A percentile compares a stretch with the other conserved stretches of the same genome.
phyloP scores from a whole-genome alignment of 768 basidiomycete species.

The Tricholoma flavovirens region DNA sequence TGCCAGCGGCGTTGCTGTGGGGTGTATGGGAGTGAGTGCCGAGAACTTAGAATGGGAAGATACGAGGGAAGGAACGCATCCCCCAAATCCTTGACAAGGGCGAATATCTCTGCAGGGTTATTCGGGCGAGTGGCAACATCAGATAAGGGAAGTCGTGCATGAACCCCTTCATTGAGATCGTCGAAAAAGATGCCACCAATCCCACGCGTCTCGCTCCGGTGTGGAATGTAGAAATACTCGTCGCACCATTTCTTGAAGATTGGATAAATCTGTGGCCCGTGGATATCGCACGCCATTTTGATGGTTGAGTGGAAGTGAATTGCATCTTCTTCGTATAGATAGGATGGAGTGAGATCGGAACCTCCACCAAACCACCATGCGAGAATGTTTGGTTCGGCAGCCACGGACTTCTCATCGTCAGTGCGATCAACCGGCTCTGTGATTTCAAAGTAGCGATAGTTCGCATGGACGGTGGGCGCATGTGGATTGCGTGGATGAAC shows the following conservation, averaged over 20 bases:
- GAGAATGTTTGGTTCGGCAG: constrained; percentile 47
- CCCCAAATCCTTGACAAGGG: constrained; percentile 65
- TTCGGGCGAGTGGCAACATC: constrained; percentile 39
- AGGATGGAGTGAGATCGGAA: constrained; percentile 89
- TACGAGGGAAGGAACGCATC: constrained; percentile 87
- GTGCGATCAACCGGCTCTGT: constrained; percentile 37
- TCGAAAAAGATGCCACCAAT: constrained; percentile 97
- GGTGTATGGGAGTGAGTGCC: constrained; percentile 49
- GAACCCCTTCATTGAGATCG: constrained; percentile 68
- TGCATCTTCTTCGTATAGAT: constrained; percentile 85
- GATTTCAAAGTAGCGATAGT: constrained; percentile 97
- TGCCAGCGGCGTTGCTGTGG: constrained; percentile 86
- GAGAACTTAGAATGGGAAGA: constrained; percentile 70
- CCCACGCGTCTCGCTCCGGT: constrained; percentile 81
- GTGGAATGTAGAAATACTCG: constrained; percentile 92
- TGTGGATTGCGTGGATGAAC: constrained; percentile 92
- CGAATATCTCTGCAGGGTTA: constrained; percentile 67
- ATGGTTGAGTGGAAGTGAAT: constrained; percentile 79
- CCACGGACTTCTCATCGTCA: constrained; percentile 20
- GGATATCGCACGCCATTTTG: constrained; percentile 68
- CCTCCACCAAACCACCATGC: constrained; percentile 99
- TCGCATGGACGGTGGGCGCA: constrained; percentile 91
- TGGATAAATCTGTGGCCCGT: constrained; percentile 63
- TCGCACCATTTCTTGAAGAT: constrained; percentile 96
- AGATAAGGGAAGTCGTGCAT: constrained; percentile 52